These are phyloP conservation scores for Pythium oligandrum DNA, from an alignment of 352 stramenopile genomes.

Conservation along the genomic window DNA sequence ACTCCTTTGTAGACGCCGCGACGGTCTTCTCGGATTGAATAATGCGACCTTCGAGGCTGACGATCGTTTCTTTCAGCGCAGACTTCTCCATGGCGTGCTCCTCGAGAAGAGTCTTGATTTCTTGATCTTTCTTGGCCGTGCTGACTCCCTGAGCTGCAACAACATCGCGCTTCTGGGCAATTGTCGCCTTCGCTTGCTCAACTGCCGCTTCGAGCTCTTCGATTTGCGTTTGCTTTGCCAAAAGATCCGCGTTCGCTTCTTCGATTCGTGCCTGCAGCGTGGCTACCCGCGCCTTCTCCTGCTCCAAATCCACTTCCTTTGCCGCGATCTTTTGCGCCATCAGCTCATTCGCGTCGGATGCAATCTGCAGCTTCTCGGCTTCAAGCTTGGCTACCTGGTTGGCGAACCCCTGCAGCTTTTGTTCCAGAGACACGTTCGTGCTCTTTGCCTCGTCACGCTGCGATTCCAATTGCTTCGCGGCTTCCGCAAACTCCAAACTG, in stretches of 20 bases:
- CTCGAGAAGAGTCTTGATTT: no score
- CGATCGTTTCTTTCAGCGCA: no score
- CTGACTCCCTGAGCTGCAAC: no score
- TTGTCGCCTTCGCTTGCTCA: background rate
- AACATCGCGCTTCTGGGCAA: background rate
- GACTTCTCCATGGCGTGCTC: no score
- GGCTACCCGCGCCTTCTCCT: slow-evolving; percentile 13
- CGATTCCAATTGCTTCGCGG: slow-evolving; percentile 1
- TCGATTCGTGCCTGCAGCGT: background rate
- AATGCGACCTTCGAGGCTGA: no score
- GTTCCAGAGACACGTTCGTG: background rate
- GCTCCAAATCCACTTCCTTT: slow-evolving; percentile 19
- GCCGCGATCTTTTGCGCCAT: slow-evolving; percentile 6
- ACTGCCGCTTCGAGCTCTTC: slow-evolving; percentile 4
- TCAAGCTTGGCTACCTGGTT: slow-evolving; percentile 2
- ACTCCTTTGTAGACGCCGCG: no score
- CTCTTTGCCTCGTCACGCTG: background rate
- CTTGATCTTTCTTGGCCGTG: no score
- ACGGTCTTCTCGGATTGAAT: no score
- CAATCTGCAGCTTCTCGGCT: slow-evolving; percentile 7
- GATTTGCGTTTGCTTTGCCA: background rate
- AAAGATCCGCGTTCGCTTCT: background rate
- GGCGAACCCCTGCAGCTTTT: background rate
- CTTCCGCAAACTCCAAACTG: slow-evolving; percentile 8
- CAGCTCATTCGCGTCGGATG: background rate